Evolutionary conservation across 2,329 filamentous ascomycete species (phyloP), one percentile per base, ranked within the genome.

Genomic region (Apiospora kogelbergensis): DNA sequence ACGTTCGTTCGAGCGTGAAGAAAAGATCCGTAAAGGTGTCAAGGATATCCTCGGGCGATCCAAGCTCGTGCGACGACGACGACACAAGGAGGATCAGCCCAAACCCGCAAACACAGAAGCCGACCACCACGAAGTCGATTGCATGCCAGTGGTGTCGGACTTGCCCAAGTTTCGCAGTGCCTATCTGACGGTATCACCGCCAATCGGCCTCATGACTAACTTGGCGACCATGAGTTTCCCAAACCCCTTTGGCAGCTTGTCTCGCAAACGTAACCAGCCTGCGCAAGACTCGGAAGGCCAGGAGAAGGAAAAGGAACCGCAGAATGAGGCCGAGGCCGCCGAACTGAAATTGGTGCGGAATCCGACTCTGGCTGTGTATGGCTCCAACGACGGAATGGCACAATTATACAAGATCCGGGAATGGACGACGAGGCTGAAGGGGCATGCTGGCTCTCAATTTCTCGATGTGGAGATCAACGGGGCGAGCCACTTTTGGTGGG

Each of bases 341-440:
- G 87, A 90, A 68, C 79, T 81, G 66, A 89, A 91, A 74, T 81
- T 93, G 65, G 80, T 88, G 1, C 78, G 80, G 1, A 85, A 90
- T 74, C 84, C 85, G 0, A 91, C 91, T 0, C 78, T 97, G 42
- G 90, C 89, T 0, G 79, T 97, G 0, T 97, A 90, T 75, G 95
- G 95, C 1, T 88, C 91, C 66, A 83, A 86, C 4, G 95, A 98
- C 78, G 81, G 85, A 0, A 97, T 98, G 72, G 90, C 93, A 1
- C 87, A 90, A 0, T 83, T 83, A 3, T 86, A 84, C 69, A 92
- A 88, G 78, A 82, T 95, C 73, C 85, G 87, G 13, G 80, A 83
- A 0, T 97, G 95, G 95, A 83, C 84, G 11, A 80, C 81, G 48
- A 84, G 83, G 70, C 80, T 95, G 60, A 78, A 80, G 22, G 77